Base-by-base conservation (phyloP, 257 asterid genomes). In the Plantago major region DNA sequence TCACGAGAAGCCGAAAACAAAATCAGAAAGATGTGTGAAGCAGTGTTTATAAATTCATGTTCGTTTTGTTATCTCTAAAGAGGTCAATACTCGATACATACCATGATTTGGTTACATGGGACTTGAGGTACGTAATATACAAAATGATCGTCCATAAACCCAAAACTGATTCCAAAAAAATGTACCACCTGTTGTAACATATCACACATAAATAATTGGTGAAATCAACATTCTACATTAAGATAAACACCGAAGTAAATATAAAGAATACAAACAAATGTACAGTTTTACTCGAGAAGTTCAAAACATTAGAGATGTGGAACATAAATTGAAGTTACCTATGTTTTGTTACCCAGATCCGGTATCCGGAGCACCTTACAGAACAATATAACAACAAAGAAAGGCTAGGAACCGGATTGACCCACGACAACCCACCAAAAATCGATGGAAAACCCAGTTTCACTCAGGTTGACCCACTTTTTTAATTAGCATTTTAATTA, bases 71-170 rank as follows among this genome's bases (percentile, higher is more conserved):
- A 67, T 46, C 49, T 33, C 6, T 54, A 46, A 58, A 17, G 17
- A 66, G 53, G 64, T 60, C 15, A 37, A 50, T 26, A 59, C 19
- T 9, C 52, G 63, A 73, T 53, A 65, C 90, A 61, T 87, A 89
- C 99, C 99, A 93, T 64, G 97, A 73, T 78, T 87, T 84, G 60
- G 81, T 33, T 70, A 84, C 79, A 73, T 83, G 69, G 58, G 86
- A 79, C 76, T 81, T 80, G 60, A 93, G 90, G 80, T 75, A 89
- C 33, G 77, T 62, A 30, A 89, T 75, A 80, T 85, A 93, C 78
- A 89, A 73, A 55, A 80, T 79, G 78, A 83, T 61, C 33, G 99
- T 93, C 99, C 99, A 93, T 66, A 87, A 67, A 77, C 88, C 77
- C 81, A 93, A 67, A 42, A 82, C 88, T 58, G 97, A 73, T 81